Base-by-base conservation (phyloP, 1,284 basidiomycete species). In the Boletus semigastroideus region DNA sequence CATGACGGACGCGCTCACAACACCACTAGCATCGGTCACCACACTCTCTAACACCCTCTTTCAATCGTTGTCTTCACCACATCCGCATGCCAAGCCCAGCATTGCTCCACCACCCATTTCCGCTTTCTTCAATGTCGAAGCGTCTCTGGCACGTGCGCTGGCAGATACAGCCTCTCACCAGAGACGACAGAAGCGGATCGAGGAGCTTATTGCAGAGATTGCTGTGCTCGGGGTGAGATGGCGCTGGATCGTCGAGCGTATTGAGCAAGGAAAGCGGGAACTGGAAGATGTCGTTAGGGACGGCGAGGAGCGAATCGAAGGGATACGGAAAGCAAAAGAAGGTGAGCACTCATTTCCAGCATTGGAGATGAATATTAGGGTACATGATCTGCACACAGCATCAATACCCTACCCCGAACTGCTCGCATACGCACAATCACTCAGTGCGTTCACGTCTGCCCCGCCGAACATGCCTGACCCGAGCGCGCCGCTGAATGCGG, bases 391-490 rank as follows among this genome's bases (percentile, higher is more conserved):
- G 27, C 51, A 11, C 19, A 12, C 17, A 91, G 88, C 81, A 19
- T 76, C 89, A 14, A 83, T 91, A 54, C 86, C 87, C 5, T 90
- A 90, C 63, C 86, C 87, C 4, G 87, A 90, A 63, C 74, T 92
- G 16, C 76, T 92, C 52, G 79, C 85, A 4, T 92, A 91, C 65
- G 89, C 89, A 2, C 86, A 90, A 62, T 87, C 84, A 57, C 74
- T 92, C 44, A 88, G 87, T 56, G 80, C 86, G 16, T 91, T 91
- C 69, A 90, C 89, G 5, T 90, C 89, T 36, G 89, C 89, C 11
- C 89, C 90, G 7, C 88, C 89, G 13, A 89, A 89, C 64, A 87
- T 90, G 81, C 86, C 87, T 28, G 86, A 90, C 43, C 64, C 55
- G 6, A 64, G 66, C 31, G 53, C 59, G 0, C 62, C 66, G 7